Percentiles rank a stretch among this genome's conserved stretches.
phyloP scores from a whole-genome alignment of 495 filamentous ascomycete genomes.

The Talaromyces liani region DNA sequence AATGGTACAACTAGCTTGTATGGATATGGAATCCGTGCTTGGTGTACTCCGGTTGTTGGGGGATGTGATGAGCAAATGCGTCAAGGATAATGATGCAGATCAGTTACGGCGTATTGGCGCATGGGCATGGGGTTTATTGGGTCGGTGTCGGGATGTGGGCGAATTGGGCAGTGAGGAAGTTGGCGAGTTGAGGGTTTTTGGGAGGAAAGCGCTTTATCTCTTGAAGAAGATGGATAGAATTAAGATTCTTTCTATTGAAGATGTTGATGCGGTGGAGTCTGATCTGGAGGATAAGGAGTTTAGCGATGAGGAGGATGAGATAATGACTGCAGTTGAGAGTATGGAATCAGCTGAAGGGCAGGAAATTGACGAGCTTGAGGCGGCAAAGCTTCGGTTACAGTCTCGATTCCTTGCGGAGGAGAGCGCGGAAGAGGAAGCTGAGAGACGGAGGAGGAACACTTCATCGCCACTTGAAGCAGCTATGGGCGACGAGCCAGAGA shows the following conservation, averaged over 20 bases:
- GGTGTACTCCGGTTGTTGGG: constrained; percentile 37
- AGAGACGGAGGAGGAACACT: constrained; percentile 9
- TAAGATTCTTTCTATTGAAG: neutral
- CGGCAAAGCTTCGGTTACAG: constrained; percentile 52
- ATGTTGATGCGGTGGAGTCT: neutral
- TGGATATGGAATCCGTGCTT: constrained; percentile 56
- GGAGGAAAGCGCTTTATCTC: constrained; percentile 38
- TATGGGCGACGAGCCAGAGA: neutral
- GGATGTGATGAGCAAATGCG: constrained; percentile 33
- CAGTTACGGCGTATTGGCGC: constrained; percentile 40
- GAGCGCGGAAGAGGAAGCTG: neutral
- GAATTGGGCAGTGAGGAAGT: constrained; percentile 44
- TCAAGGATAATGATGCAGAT: constrained; percentile 33
- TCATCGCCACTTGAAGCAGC: constrained; percentile 8
- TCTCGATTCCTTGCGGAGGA: constrained; percentile 27
- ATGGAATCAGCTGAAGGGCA: constrained; percentile 19
- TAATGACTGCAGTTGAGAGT: neutral
- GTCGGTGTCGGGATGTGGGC: constrained; percentile 40
- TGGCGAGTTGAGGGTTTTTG: constrained; percentile 39
- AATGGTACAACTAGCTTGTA: constrained; percentile 59
- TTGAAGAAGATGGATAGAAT: constrained; percentile 17
- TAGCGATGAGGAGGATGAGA: constrained; percentile 19
- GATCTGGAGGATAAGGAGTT: constrained; percentile 15
- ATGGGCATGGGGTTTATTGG: constrained; percentile 46
- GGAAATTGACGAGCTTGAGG: constrained; percentile 36